Evolutionary conservation across 75 land plant species (phyloP), one percentile per base, ranked within the genome.

Genomic region (Pseudotsuga menziesii): DNA sequence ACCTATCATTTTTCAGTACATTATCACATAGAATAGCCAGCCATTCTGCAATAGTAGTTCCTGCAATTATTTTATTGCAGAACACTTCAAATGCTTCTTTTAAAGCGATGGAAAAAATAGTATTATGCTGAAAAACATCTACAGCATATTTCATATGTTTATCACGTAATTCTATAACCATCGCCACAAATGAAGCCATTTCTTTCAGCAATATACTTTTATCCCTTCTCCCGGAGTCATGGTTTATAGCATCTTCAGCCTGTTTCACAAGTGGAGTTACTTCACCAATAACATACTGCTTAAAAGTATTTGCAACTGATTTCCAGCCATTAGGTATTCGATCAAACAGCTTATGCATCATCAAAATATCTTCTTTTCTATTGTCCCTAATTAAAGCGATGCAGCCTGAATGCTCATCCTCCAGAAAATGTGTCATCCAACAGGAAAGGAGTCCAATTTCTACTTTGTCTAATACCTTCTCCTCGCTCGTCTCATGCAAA

Each of bases 321-420:
- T 92, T 93, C 55, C 92, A 77, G 0, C 96, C 93, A 71, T 83
- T 84, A 25, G 87, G 83, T 76, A 92, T 89, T 76, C 87, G 83
- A 58, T 75, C 83, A 69, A 91, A 93, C 29, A 95, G 85, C 39
- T 92, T 83, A 74, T 87, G 89, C 93, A 95, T 92, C 58, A 93
- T 85, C 36, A 93, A 92, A 54, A 95, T 77, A 85, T 95, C 96
- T 16, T 92, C 91, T 61, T 89, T 91, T 89, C 91, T 95, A 64
- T 92, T 91, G 82, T 95, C 93, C 81, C 90, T 88, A 44, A 92
- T 86, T 75, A 95, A 78, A 23, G 90, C 89, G 86, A 82, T 88
- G 75, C 94, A 95, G 35, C 94, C 98, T 73, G 97, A 93, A 81
- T 91, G 91, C 72, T 92, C 96, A 81, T 95, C 91, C 81, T 95